These are phyloP conservation scores for Knufia fluminis DNA, from an alignment of 2,329 filamentous ascomycete genomes.

Conservation along the genomic window DNA sequence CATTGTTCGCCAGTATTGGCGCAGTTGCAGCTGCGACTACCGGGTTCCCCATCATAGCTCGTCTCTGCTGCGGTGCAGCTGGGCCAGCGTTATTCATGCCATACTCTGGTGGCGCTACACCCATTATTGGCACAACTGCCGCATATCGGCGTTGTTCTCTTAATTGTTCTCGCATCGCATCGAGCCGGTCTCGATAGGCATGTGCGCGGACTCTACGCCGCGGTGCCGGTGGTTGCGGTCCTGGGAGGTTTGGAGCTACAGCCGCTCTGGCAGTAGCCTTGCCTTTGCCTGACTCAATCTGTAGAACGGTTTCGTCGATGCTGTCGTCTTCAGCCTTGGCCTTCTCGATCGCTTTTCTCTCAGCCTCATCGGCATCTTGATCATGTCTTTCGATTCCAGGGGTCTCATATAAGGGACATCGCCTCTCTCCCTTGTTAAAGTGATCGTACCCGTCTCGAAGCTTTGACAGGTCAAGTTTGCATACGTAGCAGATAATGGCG, in stretches of 20 bases:
- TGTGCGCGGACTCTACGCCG: too few species aligned
- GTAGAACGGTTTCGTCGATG: conserved; percentile 18
- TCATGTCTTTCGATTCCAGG: conserved; percentile 25
- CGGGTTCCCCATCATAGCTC: too few species aligned
- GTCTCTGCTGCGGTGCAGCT: too few species aligned
- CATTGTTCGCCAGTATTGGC: too few species aligned
- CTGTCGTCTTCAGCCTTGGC: conserved; percentile 24
- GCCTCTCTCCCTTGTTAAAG: conserved; percentile 40
- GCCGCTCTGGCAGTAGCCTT: not conserved
- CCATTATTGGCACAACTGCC: not conserved
- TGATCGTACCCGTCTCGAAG: conserved; percentile 53
- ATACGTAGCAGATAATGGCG: conserved; percentile 49
- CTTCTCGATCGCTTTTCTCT: conserved; percentile 25
- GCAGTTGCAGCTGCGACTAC: too few species aligned
- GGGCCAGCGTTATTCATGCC: too few species aligned
- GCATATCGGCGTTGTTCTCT: not conserved
- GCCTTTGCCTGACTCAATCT: conserved; percentile 14
- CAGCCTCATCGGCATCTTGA: conserved; percentile 25
- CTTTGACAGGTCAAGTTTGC: conserved; percentile 49
- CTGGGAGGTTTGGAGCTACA: not conserved
- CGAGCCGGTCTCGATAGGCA: not conserved
- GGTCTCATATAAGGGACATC: conserved; percentile 61
- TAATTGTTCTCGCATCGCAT: not conserved
- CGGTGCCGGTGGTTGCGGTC: not conserved
- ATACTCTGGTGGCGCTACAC: not conserved